These are phyloP conservation scores for Neonectria coccinea DNA, from an alignment of 2,329 filamentous ascomycete species.

Conservation along the genomic window DNA sequence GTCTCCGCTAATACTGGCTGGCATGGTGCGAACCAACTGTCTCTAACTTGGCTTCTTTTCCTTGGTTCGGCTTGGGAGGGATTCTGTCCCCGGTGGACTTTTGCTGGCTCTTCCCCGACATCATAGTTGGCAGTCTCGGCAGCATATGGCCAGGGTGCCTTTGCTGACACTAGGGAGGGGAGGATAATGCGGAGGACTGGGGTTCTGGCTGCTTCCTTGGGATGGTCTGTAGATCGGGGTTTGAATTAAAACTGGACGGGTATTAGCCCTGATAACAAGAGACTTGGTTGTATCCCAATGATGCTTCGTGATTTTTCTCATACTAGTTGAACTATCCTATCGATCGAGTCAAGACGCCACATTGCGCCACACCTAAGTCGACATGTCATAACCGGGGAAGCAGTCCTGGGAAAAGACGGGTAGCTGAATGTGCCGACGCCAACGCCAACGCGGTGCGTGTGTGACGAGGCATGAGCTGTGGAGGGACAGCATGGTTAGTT, in stretches of 20 bases:
- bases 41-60: neutral
- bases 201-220: neutral
- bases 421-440: conserved; percentile 9
- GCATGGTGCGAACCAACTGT: neutral
- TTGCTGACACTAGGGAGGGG: neutral
- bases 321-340: too few relatives aligned
- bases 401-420: conserved; percentile 4
- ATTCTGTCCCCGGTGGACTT: neutral
- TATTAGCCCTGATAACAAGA: neutral
- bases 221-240: neutral
- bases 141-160: neutral
- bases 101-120: neutral
- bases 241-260: neutral
- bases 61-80: neutral
- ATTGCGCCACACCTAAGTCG: conserved; percentile 2
- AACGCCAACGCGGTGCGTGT: conserved; percentile 18
- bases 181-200: neutral
- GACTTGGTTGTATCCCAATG: neutral
- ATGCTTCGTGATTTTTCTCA: neutral
- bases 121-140: neutral
- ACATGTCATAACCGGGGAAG: conserved; percentile 9
- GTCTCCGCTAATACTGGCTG: conserved; percentile 1
- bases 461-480: neutral
- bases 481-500: neutral
- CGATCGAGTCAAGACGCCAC: conserved; percentile 16